Evolutionary conservation across 805 yeast genomes (phyloP).

Genomic region (Wickerhamomyces xylosicus): DNA sequence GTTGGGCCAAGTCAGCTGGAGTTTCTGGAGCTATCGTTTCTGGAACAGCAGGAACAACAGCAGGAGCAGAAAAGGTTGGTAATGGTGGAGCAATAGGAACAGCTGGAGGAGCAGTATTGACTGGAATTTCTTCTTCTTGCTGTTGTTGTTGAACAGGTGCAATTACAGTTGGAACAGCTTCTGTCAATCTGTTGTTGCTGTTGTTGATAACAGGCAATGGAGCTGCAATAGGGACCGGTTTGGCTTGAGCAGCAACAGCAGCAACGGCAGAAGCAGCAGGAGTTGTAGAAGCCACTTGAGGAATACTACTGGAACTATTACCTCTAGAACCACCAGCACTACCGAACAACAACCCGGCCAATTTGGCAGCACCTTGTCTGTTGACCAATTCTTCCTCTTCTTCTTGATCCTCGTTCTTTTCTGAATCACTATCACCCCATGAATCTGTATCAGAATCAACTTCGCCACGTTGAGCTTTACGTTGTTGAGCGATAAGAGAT

Average conservation of each 20-base stretch:
- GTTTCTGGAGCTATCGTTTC: neutral
- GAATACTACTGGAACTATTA: constrained; percentile 7
- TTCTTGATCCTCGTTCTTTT: constrained; percentile 20
- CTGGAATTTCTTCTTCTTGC: neutral
- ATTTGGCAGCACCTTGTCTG: constrained; percentile 21
- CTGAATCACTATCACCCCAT: constrained; percentile 21
- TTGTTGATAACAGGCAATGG: constrained; percentile 1
- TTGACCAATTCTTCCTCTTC: constrained; percentile 25
- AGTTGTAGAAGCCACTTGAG: constrained; percentile 14
- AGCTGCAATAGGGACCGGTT: constrained; percentile 4
- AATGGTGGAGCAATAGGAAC: constrained; percentile 10
- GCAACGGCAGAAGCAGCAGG: constrained; percentile 20
- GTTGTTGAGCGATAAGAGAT: constrained; percentile 54
- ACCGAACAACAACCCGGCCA: constrained; percentile 18
- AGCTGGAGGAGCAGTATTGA: constrained; percentile 3
- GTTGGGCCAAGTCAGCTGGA: neutral
- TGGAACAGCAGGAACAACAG: neutral
- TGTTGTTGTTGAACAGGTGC: neutral
- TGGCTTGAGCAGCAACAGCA: constrained; percentile 8
- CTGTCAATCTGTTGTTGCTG: neutral
- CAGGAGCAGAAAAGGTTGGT: neutral
- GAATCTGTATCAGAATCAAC: constrained; percentile 21
- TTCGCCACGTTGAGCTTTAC: constrained; percentile 57
- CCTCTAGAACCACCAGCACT: constrained; percentile 11
- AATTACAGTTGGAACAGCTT: neutral